Conservation (phyloP, 345 rosid genomes). For the Reutealis trisperma region DNA sequence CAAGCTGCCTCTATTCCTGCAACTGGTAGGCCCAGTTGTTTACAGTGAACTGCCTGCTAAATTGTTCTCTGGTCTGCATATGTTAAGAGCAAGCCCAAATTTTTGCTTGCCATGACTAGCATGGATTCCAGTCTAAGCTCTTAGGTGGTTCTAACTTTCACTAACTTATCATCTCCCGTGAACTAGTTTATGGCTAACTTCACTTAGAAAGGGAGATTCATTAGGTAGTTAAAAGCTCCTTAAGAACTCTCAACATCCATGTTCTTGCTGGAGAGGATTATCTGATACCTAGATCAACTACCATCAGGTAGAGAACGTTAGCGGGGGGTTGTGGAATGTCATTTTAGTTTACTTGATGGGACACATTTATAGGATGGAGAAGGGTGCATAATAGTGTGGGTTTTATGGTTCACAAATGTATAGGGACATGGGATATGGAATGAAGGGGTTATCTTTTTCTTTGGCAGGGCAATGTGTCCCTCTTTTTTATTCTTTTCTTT, state of each 20-base stretch:
- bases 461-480: neutral
- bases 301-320: neutral
- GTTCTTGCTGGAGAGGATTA: neutral
- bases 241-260: slow-evolving; percentile 8
- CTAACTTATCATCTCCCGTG: slow-evolving; percentile 26
- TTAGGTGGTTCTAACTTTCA: slow-evolving; percentile 30
- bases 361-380: neutral
- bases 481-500: neutral
- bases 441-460: slow-evolving; percentile 7
- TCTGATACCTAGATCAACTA: slow-evolving; percentile 5
- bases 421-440: slow-evolving; percentile 27
- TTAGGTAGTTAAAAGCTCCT: slow-evolving; percentile 20
- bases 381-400: slow-evolving; percentile 16
- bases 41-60: slow-evolving; percentile 39
- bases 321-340: neutral
- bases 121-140: slow-evolving; percentile 36
- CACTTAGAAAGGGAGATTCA: slow-evolving; percentile 8
- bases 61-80: slow-evolving; percentile 25
- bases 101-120: slow-evolving; percentile 62
- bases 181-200: slow-evolving; percentile 21
- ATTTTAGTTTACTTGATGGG: slow-evolving; percentile 1
- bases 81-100: slow-evolving; percentile 55
- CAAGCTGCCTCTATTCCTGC: slow-evolving; percentile 48
- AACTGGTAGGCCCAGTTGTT: slow-evolving; percentile 51
- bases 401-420: slow-evolving; percentile 27